Percentiles rank a stretch among this genome's conserved stretches.
These are phyloP conservation scores for Xylaria sp. DNA, from an alignment of 2,329 filamentous ascomycete species.

Conservation along the genomic window DNA sequence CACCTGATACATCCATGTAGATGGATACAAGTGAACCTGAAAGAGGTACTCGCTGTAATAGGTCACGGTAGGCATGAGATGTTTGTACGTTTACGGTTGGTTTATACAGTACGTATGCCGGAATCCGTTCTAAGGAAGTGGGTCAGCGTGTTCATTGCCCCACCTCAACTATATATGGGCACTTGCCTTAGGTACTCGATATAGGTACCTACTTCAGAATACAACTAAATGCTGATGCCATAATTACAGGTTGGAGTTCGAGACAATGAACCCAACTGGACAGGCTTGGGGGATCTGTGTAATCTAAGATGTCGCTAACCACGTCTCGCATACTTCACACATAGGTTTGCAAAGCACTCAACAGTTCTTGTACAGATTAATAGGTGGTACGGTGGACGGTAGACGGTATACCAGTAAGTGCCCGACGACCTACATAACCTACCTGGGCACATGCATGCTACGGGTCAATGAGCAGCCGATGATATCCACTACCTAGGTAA, in stretches of 20 bases:
- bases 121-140: neutral
- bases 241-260: too few relatives aligned
- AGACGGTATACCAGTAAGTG: too few relatives aligned
- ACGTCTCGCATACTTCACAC: too few relatives aligned
- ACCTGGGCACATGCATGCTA: neutral
- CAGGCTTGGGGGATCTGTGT: too few relatives aligned
- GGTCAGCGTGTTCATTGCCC: neutral
- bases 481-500: neutral
- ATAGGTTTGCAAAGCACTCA: too few relatives aligned
- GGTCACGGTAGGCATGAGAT: conserved; percentile 8
- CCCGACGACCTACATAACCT: neutral
- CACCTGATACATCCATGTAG: neutral
- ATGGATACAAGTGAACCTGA: neutral
- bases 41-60: neutral
- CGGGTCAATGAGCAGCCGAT: conserved; percentile 1
- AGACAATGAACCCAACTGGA: too few relatives aligned
- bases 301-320: too few relatives aligned
- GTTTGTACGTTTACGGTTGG: neutral
- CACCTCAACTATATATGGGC: neutral
- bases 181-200: neutral
- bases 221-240: too few relatives aligned
- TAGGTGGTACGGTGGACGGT: too few relatives aligned
- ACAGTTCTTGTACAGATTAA: too few relatives aligned
- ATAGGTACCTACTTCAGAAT: too few relatives aligned
- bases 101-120: neutral